Percentiles rank a stretch among this genome's conserved stretches.
Conservation (phyloP, 2,329 filamentous ascomycete species). For the Calonectria fujianensis region DNA sequence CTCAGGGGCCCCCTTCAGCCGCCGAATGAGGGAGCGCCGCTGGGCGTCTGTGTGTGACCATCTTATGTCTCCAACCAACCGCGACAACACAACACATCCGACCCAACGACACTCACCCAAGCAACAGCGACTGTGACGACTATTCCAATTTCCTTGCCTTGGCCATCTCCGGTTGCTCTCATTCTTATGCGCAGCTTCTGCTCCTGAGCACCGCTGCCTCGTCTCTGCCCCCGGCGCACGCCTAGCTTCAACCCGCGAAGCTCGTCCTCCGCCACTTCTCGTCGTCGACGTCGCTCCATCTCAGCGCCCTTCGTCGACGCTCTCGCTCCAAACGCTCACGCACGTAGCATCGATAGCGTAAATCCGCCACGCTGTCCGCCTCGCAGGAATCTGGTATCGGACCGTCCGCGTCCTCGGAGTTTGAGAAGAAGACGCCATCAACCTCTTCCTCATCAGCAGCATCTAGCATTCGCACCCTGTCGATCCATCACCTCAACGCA, state of each 20-base stretch:
- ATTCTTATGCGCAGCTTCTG: slow-evolving; percentile 12
- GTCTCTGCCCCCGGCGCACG: slow-evolving; percentile 18
- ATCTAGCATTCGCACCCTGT: slow-evolving; percentile 53
- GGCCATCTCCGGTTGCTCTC: slow-evolving; percentile 6
- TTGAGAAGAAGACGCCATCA: slow-evolving; percentile 57
- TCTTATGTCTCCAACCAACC: slow-evolving; percentile 41
- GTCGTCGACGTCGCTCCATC: slow-evolving; percentile 40
- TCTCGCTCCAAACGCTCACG: slow-evolving; percentile 34
- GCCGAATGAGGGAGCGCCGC: slow-evolving; percentile 52
- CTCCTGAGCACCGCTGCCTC: slow-evolving; percentile 17
- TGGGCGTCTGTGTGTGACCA: slow-evolving; percentile 32
- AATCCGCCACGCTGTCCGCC: slow-evolving; percentile 63
- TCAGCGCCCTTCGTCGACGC: slow-evolving; percentile 18
- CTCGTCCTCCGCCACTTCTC: slow-evolving; percentile 34
- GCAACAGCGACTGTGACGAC: slow-evolving; percentile 36
- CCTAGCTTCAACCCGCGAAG: slow-evolving; percentile 42
- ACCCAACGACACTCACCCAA: slow-evolving; percentile 18
- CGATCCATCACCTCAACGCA: slow-evolving; percentile 50
- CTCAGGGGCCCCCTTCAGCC: slow-evolving; percentile 51
- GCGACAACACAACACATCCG: slow-evolving; percentile 18
- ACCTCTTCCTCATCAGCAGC: slow-evolving; percentile 52
- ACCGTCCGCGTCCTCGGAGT: slow-evolving; percentile 61
- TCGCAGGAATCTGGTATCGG: slow-evolving; percentile 58
- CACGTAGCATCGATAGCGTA: slow-evolving; percentile 45
- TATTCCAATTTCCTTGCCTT: slow-evolving; percentile 24